Conservation (phyloP, 2,329 filamentous ascomycete genomes). For the Fusarium sp. region DNA sequence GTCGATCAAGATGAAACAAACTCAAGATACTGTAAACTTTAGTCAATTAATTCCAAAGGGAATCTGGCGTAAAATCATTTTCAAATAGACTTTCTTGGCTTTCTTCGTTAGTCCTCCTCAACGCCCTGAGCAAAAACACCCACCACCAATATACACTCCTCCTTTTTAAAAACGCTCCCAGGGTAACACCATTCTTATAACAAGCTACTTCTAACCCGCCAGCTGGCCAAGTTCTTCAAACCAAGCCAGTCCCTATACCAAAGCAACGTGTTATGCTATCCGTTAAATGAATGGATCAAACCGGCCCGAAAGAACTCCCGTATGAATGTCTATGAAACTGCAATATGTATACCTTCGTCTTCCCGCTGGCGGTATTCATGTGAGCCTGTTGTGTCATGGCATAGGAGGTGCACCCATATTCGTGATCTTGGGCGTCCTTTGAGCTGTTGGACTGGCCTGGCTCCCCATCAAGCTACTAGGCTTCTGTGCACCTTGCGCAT, state of each 20-base stretch:
- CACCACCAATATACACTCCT: conserved; percentile 6
- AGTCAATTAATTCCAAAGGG: background rate
- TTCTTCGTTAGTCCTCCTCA: conserved; percentile 33
- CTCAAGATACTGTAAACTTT: background rate
- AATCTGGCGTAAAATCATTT: background rate
- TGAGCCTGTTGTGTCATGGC: conserved; percentile 46
- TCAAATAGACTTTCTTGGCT: conserved; percentile 7
- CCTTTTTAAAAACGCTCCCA: conserved; percentile 1
- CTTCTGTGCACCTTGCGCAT: conserved; percentile 50
- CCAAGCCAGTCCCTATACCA: conserved; percentile 17
- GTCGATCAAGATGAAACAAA: background rate
- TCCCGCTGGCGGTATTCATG: conserved; percentile 10
- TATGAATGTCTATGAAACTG: conserved; percentile 35
- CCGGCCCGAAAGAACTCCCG: conserved; percentile 23
- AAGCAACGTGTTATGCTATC: conserved; percentile 32
- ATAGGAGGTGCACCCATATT: conserved; percentile 53
- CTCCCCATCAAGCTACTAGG: conserved; percentile 45
- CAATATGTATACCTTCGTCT: conserved; percentile 36
- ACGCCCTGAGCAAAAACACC: conserved; percentile 22
- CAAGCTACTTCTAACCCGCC: conserved; percentile 19
- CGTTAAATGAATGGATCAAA: conserved; percentile 13
- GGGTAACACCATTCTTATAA: conserved; percentile 10
- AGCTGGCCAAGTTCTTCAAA: conserved; percentile 13
- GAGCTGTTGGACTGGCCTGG: conserved; percentile 54
- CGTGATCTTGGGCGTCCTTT: conserved; percentile 54